Base-by-base conservation (phyloP, 2,329 filamentous ascomycete species). In the Stachybotrys elegans region DNA sequence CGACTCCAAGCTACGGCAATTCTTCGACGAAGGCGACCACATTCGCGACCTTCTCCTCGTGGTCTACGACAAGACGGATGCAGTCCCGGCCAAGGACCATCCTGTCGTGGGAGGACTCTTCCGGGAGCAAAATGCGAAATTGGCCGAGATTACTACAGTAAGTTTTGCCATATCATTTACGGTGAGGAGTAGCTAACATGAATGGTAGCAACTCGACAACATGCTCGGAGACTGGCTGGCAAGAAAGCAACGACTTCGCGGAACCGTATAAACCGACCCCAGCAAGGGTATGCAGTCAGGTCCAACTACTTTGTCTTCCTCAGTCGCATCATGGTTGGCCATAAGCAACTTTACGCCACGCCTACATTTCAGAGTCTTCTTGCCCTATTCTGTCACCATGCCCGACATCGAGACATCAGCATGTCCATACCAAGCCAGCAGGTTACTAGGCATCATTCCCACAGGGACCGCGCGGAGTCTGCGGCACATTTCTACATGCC, bases 1-100 rank as follows among this genome's bases (percentile, higher is more conserved):
- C 49, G 92, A 97, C 63, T 76, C 82, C 44, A 88, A 83, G 55
- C 77, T 98, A 22, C 82, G 89, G 47, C 84, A 87, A 13, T 98
- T 96, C 67, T 86, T 97, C 57, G 92, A 97, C 53, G 89, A 93
- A 53, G 83, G 88, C 48, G 83, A 84, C 25, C 89, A 95, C 50
- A 89, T 98, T 53, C 81, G 88, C 41, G 92, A 98, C 61, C 78
- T 97, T 60, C 76, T 97, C 42, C 78, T 91, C 29, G 86, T 98
- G 48, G 89, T 98, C 22, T 91, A 95, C 60, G 91, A 97, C 66
- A 95, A 91, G 62, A 86, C 83, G 13, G 87, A 91, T 47, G 83
- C 94, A 14, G 78, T 82, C 34, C 86, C 89, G 16, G 87, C 85
- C 7, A 77, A 79, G n/a, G 88, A 95, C 45, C 91, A 97, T 62